Base-by-base conservation (phyloP, 257 asterid genomes). In the Cynanchum wilfordii region DNA sequence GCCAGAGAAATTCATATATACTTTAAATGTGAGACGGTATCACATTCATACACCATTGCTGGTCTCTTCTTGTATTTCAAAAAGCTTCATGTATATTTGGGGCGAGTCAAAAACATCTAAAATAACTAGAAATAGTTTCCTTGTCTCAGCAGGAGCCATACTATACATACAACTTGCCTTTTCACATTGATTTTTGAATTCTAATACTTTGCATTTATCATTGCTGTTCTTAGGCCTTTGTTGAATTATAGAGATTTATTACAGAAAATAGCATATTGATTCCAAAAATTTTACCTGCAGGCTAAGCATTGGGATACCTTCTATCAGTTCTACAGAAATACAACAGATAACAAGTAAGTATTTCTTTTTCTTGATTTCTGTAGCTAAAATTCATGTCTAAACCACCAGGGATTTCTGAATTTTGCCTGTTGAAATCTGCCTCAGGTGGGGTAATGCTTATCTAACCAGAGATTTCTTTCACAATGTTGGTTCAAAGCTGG, bases 391-490 rank as follows among this genome's bases (percentile, higher is more conserved):
- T 24, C 17, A 22, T 63, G 50, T 15, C 22, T 22, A 42, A n/a
- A n/a, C n/a, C n/a, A 42, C 47, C 47, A 42, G 47, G 10, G 47
- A 42, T 8, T 80, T 77, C 78, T 72, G 80, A 66, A 15, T 52
- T 42, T 58, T 22, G 25, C 3, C 58, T 36, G 27, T 27, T 68
- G 51, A 15, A 19, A 58, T 64, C n/a, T 64, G 42, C 36, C 67
- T 60, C 66, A 94, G 99, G 93, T 94, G 99, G 99, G 99, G 98
- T 73, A 88, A 58, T 78, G 93, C 98, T 71, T 94, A 94, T 81
- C 84, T 94, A 82, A 91, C 98, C 36, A 86, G 99, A 81, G 96
- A 91, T 68, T 94, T 94, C 87, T 94, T 94, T 84, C 95, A 94
- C 86, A 78, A 74, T 59, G 87, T 94, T 96, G 99, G 89, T 78